A percentile compares a stretch with the other conserved stretches of the same genome.
Evolutionary conservation across 371 early-diverging fungal species (phyloP).

Genomic region (Batkoa obscura): DNA sequence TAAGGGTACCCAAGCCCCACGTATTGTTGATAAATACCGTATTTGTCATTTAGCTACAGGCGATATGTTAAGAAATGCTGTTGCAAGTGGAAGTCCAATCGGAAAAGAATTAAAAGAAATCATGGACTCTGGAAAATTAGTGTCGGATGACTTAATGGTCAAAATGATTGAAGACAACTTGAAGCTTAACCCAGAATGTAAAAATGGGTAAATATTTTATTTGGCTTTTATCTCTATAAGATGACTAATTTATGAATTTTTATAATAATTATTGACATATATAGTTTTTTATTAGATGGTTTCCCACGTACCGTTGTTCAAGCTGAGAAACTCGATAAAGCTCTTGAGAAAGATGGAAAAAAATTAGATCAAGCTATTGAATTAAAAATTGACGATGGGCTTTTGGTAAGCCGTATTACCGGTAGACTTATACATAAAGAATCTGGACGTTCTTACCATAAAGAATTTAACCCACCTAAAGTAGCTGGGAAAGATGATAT

Average conservation of each 20-base stretch:
- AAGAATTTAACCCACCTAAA: conserved; percentile 92
- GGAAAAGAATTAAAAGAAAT: conserved; percentile 92
- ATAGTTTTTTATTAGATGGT: conserved; percentile 97
- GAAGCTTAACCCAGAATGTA: conserved; percentile 76
- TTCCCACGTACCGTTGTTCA: conserved; percentile 98
- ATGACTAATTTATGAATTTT: neutral
- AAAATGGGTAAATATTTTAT: conserved; percentile 42
- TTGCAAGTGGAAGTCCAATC: conserved; percentile 73
- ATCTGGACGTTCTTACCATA: conserved; percentile 95
- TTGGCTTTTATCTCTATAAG: conserved; percentile 1
- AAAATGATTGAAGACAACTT: conserved; percentile 91
- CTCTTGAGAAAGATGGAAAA: conserved; percentile 66
- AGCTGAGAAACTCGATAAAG: conserved; percentile 93
- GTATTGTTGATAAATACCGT: conserved; percentile 83
- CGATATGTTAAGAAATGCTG: conserved; percentile 97
- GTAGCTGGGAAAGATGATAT: conserved; percentile 76
- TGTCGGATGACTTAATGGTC: conserved; percentile 96
- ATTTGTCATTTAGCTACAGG: conserved; percentile 97
- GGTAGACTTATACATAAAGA: conserved; percentile 88
- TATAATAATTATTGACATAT: neutral
- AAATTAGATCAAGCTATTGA: conserved; percentile 83
- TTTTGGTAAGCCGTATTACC: conserved; percentile 88
- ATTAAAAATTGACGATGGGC: conserved; percentile 77
- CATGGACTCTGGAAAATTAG: conserved; percentile 95
- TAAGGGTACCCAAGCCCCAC: conserved; percentile 96